Evolutionary conservation across 306 rosid species (phyloP).

Genomic region (Cicer bijugum): DNA sequence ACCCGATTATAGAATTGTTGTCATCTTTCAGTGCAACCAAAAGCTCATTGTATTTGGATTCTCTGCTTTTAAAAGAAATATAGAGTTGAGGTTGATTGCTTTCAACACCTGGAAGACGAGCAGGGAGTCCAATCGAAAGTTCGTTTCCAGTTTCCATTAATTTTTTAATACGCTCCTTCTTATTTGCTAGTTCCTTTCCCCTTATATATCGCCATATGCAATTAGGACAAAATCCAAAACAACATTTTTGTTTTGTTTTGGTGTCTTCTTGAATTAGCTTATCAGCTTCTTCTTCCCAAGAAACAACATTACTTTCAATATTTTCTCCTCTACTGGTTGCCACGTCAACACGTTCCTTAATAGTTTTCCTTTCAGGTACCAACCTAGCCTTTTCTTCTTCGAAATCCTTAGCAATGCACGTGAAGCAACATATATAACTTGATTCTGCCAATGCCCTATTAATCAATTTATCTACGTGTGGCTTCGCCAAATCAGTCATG

Average conservation of each 20-base stretch:
- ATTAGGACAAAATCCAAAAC: constrained; percentile 15
- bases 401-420: background rate
- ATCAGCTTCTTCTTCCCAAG: background rate
- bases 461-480: background rate
- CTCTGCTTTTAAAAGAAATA: background rate
- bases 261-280: constrained; percentile 8
- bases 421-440: constrained; percentile 10
- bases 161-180: background rate
- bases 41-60: background rate
- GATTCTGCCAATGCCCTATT: background rate
- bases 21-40: background rate
- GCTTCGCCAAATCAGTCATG: background rate
- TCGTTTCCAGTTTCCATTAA: background rate
- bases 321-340: background rate
- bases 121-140: background rate
- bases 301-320: rapidly evolving
- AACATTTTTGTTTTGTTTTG: background rate
- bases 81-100: background rate
- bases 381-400: background rate
- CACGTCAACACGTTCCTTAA: background rate
- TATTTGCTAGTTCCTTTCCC: constrained; percentile 17
- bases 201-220: background rate
- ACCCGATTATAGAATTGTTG: constrained; percentile 6
- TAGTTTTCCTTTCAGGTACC: background rate
- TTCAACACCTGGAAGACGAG: background rate